These are phyloP conservation scores for Pseudofabraea citricarpa DNA, from an alignment of 2,329 filamentous ascomycete species.

Conservation along the genomic window DNA sequence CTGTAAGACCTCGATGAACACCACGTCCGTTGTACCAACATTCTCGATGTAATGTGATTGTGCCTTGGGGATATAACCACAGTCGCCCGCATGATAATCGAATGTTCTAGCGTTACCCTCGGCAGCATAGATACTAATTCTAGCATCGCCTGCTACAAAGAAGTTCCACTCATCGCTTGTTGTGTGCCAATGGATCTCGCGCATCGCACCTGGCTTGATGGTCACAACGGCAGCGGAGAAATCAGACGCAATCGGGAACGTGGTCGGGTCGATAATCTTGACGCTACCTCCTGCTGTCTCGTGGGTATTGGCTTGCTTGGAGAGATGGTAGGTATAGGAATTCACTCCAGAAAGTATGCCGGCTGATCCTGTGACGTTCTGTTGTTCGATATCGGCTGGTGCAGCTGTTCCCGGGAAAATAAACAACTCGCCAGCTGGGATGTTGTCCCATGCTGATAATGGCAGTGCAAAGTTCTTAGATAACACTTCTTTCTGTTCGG, in stretches of 20 bases:
- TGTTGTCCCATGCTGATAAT: constrained; percentile 40
- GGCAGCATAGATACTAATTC: constrained; percentile 70
- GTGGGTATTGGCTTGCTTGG: constrained; percentile 44
- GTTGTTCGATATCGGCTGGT: constrained; percentile 38
- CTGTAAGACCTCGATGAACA: constrained; percentile 73
- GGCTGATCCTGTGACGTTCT: constrained; percentile 41
- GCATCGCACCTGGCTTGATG: constrained; percentile 50
- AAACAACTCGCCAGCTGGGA: constrained; percentile 43
- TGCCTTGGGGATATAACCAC: constrained; percentile 71
- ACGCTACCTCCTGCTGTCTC: constrained; percentile 63
- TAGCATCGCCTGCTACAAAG: constrained; percentile 67
- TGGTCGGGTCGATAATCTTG: constrained; percentile 70
- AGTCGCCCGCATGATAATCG: constrained; percentile 70
- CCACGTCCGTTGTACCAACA: constrained; percentile 70
- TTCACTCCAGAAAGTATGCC: constrained; percentile 34
- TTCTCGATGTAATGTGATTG: constrained; percentile 84
- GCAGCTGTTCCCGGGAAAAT: constrained; percentile 48
- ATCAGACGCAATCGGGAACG: constrained; percentile 69
- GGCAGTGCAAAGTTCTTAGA: constrained; percentile 49
- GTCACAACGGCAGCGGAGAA: constrained; percentile 68
- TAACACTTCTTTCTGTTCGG: constrained; percentile 38
- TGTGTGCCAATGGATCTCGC: constrained; percentile 73
- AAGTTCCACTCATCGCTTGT: constrained; percentile 78
- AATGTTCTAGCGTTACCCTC: constrained; percentile 68
- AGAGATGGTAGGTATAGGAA: constrained; percentile 47